Conservation (phyloP, 768 basidiomycete species). For the Naganishia onofrii region DNA sequence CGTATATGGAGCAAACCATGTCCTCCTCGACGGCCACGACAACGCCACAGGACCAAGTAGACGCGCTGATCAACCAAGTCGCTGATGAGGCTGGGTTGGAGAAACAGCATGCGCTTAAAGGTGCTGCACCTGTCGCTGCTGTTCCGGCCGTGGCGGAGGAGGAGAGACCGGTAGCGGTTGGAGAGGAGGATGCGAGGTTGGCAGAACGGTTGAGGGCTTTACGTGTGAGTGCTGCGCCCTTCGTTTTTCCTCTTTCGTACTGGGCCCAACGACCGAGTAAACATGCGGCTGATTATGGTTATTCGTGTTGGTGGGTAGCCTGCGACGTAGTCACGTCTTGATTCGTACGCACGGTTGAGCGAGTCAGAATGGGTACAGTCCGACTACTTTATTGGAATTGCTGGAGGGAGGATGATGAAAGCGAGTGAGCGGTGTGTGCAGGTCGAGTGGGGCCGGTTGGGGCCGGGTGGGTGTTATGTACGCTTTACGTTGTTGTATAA, state of each 20-base stretch:
- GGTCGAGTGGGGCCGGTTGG: too few species aligned
- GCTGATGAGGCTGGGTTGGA: constrained; percentile 97
- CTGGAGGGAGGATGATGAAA: too few species aligned
- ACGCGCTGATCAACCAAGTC: constrained; percentile 82
- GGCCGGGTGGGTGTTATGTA: too few species aligned
- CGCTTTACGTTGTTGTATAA: neutral
- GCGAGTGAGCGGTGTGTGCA: too few species aligned
- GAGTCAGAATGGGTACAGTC: too few species aligned
- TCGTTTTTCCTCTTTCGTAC: too few species aligned
- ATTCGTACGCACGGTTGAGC: neutral
- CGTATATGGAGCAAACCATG: constrained; percentile 98
- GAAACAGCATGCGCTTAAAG: constrained; percentile 79
- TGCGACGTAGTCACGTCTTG: neutral
- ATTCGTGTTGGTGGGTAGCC: neutral
- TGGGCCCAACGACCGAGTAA: neutral
- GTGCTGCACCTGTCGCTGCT: constrained; percentile 55
- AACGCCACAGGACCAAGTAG: constrained; percentile 96
- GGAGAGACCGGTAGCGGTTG: constrained; percentile 40
- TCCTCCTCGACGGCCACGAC: constrained; percentile 84
- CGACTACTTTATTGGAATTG: too few species aligned
- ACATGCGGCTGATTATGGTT: neutral
- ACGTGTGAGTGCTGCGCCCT: constrained; percentile 52
- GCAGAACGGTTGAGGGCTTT: constrained; percentile 85
- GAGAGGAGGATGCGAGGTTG: constrained; percentile 56
- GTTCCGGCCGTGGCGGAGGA: constrained; percentile 59